phyloP scores from a whole-genome alignment of 176 grass and related monocot genomes.

The Cenchrus fungigraminus region DNA sequence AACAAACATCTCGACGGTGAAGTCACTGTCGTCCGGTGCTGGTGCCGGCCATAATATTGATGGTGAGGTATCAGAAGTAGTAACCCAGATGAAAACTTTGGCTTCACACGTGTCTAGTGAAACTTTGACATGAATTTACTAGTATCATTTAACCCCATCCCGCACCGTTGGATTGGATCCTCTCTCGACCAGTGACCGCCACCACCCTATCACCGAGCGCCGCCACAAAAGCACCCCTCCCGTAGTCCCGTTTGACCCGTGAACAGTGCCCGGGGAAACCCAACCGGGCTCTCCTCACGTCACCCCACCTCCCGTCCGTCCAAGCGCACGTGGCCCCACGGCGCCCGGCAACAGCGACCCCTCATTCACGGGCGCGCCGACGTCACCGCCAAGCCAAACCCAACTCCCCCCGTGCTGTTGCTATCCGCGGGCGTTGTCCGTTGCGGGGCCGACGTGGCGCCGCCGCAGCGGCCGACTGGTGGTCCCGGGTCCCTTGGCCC shows the following conservation, averaged over 20 bases:
- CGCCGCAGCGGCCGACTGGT: not conserved
- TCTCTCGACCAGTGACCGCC: not conserved
- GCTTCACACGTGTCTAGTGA: too few species aligned
- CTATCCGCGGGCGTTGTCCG: not conserved
- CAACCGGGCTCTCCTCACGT: not conserved
- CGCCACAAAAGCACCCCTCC: not conserved
- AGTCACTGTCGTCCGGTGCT: not conserved
- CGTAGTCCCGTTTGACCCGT: not conserved
- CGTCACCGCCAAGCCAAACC: not conserved
- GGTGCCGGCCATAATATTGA: too few species aligned
- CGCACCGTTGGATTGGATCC: not conserved
- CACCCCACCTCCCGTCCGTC: not conserved
- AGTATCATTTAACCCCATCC: not conserved
- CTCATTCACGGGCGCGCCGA: constrained; percentile 8
- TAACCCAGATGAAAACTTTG: too few species aligned
- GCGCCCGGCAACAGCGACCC: constrained; percentile 7
- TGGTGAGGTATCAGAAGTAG: too few species aligned
- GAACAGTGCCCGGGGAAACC: not conserved
- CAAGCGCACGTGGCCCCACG: not conserved
- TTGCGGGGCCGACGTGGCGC: not conserved
- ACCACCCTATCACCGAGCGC: not conserved
- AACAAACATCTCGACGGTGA: not conserved
- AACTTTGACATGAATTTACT: too few species aligned
- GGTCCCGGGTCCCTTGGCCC: not conserved
- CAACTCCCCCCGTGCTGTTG: not conserved